phyloP scores from a whole-genome alignment of 345 rosid species.

The Theobroma cacao region DNA sequence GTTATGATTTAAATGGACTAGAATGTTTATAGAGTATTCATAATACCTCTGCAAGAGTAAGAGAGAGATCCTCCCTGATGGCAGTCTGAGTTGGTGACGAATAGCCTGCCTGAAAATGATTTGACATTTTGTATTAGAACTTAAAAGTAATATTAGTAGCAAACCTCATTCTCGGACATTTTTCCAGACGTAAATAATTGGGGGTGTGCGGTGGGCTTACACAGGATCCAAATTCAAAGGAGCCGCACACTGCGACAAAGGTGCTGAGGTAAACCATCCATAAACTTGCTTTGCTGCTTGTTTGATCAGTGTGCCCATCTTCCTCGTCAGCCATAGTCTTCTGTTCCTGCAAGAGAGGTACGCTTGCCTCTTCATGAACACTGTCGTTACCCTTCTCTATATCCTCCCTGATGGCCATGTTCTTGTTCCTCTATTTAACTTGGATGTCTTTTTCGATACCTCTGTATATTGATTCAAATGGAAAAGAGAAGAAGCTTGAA shows the following conservation, averaged over 20 bases:
- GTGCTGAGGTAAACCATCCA: conserved; percentile 86
- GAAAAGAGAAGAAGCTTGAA: conserved; percentile 2
- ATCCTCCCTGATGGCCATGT: conserved; percentile 43
- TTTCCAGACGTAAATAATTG: neutral
- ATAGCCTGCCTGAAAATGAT: conserved; percentile 63
- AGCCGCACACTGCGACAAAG: conserved; percentile 79
- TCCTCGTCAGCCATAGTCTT: conserved; percentile 27
- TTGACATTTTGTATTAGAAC: neutral
- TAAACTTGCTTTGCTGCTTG: conserved; percentile 32
- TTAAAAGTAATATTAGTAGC: neutral
- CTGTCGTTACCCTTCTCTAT: conserved; percentile 12
- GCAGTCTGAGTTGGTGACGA: conserved; percentile 91
- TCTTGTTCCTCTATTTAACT: neutral
- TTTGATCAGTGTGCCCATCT: conserved; percentile 10
- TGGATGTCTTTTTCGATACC: neutral
- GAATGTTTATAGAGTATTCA: neutral
- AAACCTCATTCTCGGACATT: neutral
- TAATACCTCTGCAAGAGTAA: conserved; percentile 63
- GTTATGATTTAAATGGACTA: too few relatives aligned
- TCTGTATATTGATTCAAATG: conserved; percentile 2
- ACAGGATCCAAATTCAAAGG: conserved; percentile 80
- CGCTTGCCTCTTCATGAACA: conserved; percentile 21
- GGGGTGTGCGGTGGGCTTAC: conserved; percentile 46
- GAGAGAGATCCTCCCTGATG: conserved; percentile 63
- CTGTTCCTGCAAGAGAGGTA: conserved; percentile 31